phyloP scores from a whole-genome alignment of 176 grass and related monocot species.

The Guadua angustifolia region DNA sequence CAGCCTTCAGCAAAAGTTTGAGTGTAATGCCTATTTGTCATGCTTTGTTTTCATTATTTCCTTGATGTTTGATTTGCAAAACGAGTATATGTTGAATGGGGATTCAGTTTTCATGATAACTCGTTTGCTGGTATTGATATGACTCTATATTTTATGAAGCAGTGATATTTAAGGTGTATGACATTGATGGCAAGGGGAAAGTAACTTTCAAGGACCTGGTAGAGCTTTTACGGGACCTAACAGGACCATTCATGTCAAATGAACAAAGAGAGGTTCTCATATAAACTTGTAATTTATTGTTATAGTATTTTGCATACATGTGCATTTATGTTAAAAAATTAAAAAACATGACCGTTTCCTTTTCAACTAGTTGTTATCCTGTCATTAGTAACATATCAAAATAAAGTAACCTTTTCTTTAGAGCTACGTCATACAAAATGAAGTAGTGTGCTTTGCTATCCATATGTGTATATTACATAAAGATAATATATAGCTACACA shows the following conservation, averaged over 20 bases:
- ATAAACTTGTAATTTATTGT: background rate
- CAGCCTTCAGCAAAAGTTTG: slow-evolving; percentile 57
- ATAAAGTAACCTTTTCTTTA: too few species aligned
- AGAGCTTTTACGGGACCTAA: slow-evolving; percentile 58
- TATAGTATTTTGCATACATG: background rate
- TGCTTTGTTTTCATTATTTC: slow-evolving; percentile 13
- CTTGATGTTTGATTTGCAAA: background rate
- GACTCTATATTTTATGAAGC: slow-evolving; percentile 24
- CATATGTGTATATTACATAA: too few species aligned
- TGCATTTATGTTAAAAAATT: background rate
- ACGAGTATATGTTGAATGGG: too few species aligned
- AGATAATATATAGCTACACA: too few species aligned
- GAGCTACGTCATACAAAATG: too few species aligned
- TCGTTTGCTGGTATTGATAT: slow-evolving; percentile 16
- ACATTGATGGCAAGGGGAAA: slow-evolving; percentile 73
- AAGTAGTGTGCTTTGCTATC: too few species aligned
- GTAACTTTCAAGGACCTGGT: slow-evolving; percentile 75
- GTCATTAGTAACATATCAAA: background rate
- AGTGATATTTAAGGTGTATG: slow-evolving; percentile 91
- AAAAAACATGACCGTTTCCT: background rate
- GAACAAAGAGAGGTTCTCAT: slow-evolving; percentile 66
- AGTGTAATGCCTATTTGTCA: slow-evolving; percentile 45
- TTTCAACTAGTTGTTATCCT: background rate
- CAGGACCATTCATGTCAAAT: slow-evolving; percentile 73
- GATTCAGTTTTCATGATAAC: too few species aligned